Conservation (phyloP, 768 basidiomycete species). For the Trametes elegans region DNA sequence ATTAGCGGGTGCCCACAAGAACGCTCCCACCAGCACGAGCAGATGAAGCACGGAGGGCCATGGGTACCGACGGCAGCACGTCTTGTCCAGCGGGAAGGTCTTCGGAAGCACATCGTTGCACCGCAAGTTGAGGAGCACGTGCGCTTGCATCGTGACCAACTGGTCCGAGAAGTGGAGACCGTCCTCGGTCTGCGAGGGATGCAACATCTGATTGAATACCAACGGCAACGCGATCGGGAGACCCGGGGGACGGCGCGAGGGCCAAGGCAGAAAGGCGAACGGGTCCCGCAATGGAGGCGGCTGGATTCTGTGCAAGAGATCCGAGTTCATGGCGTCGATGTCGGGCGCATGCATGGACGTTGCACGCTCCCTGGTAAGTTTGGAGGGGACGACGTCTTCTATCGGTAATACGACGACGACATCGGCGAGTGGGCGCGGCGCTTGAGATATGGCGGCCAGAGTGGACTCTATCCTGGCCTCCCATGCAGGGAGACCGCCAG, state of each 20-base stretch:
- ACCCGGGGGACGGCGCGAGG: constrained; percentile 15
- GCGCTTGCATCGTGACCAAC: constrained; percentile 67
- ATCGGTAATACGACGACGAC: constrained; percentile 77
- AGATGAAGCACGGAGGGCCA: constrained; percentile 56
- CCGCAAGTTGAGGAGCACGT: constrained; percentile 72
- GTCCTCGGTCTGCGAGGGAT: constrained; percentile 73
- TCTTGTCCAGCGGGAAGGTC: constrained; percentile 49
- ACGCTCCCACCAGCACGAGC: constrained; percentile 44
- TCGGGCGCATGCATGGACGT: constrained; percentile 71
- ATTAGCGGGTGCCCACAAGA: constrained; percentile 52
- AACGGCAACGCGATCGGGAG: constrained; percentile 58
- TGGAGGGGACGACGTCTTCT: constrained; percentile 62
- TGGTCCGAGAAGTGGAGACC: constrained; percentile 77
- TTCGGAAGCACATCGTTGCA: constrained; percentile 87
- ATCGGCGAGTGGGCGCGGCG: constrained; percentile 54
- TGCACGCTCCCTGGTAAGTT: constrained; percentile 62
- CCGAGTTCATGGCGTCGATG: constrained; percentile 90
- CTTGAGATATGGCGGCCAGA: constrained; percentile 47
- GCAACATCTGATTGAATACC: constrained; percentile 80
- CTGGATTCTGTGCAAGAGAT: constrained; percentile 67
- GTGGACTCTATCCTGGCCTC: constrained; percentile 67
- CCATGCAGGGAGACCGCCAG: constrained; percentile 79
- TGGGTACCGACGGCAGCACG: constrained; percentile 83
- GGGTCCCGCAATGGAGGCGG: constrained; percentile 26
- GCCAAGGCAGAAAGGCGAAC: constrained; percentile 29